phyloP scores from a whole-genome alignment of 2,329 filamentous ascomycete species.

The Pseudocercospora fijiensis region DNA sequence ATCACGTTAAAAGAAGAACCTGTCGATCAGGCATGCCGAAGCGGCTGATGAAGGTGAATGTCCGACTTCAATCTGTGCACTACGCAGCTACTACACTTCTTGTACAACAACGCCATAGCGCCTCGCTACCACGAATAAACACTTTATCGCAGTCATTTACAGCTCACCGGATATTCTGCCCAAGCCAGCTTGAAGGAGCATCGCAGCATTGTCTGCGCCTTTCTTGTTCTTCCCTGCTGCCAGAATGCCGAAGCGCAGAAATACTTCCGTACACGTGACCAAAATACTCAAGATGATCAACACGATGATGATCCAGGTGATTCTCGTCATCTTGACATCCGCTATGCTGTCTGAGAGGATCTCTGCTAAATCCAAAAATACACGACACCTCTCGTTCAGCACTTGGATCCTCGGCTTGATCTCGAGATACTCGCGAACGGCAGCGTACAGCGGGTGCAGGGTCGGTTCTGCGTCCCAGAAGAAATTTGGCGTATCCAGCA shows the following conservation, averaged over 20 bases:
- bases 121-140: background rate
- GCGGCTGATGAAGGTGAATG: background rate
- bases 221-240: constrained; percentile 25
- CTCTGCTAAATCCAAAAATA: constrained; percentile 94
- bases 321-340: constrained; percentile 90
- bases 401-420: constrained; percentile 95
- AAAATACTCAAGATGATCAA: constrained; percentile 88
- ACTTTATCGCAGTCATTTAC: background rate
- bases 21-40: background rate
- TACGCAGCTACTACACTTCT: background rate
- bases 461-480: constrained; percentile 98
- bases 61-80: background rate
- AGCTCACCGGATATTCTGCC: background rate
- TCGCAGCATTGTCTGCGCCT: constrained; percentile 13
- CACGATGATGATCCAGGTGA: constrained; percentile 97
- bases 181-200: constrained; percentile 10
- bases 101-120: constrained; percentile 6
- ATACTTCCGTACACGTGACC: constrained; percentile 86
- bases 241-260: constrained; percentile 78
- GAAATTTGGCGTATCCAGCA: constrained; percentile 93
- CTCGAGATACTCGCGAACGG: constrained; percentile 94
- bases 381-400: constrained; percentile 92
- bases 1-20: background rate
- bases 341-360: constrained; percentile 90
- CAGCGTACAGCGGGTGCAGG: constrained; percentile 87